Evolutionary conservation across 495 filamentous ascomycete species (phyloP), one percentile per base, ranked within the genome.

Genomic region (Neurospora terricola): DNA sequence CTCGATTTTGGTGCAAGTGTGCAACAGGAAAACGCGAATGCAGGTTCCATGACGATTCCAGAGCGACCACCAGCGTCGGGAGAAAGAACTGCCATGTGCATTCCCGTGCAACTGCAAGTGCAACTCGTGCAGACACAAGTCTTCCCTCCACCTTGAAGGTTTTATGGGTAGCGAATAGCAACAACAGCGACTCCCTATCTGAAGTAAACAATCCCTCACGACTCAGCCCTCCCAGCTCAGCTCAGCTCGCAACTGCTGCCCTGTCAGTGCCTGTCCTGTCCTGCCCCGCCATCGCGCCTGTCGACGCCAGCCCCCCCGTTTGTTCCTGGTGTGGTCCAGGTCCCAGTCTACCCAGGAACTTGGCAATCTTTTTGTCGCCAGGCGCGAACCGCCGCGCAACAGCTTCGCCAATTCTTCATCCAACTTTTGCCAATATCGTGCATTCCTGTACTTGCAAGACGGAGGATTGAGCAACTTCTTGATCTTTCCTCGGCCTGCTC

Each of bases 401-500:
- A 54, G 45, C 27, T 62, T 66, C 12, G 23, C 30, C 54, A 34
- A 66, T 62, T 66, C 14, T 34, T 62, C 54, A 62, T 62, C 54
- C 54, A 62, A 16, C 54, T 59, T 59, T 59, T 2, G 21, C 48
- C 48, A 5, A 27, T 27, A 59, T 59, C 4, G 21, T 59, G 11
- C 48, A 27, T 59, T 59, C 12, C 12, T 27, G 5, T 34, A 27
- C 21, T 27, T 27, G 48, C 48, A 14, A 48, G 43, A 48, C 43
- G 43, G n/a, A 48, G 54, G 54, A 66, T 66, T 66, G 54, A 34
- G 27, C 14, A 66, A 36, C 42, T 37, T 34, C 16, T 68, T 70
- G 30, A 70, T 48, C 48, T 69, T 74, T 45, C 70, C 73, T 69
- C 69, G 36, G 18, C 38, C 73, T n/a, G 39, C 69, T 43, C 70